Base-by-base conservation (phyloP, 2,329 filamentous ascomycete genomes). In the Berkeleyomyces rouxiae region DNA sequence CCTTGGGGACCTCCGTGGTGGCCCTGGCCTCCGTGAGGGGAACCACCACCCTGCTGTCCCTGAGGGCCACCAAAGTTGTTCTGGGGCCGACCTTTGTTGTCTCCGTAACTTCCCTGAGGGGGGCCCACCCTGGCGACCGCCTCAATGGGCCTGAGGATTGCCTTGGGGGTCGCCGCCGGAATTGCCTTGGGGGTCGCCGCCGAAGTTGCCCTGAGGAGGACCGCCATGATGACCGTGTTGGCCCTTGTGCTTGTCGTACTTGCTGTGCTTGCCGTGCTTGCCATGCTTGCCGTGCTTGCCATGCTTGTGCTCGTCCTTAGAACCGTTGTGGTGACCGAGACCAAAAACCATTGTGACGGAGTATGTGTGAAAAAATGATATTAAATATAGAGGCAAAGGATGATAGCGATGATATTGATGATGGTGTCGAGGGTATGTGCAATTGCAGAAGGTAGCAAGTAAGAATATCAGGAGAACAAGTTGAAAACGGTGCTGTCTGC, bases 271-370 rank as follows among this genome's bases (percentile, higher is more conserved):
- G n/a, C n/a, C n/a, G n/a, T n/a, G n/a, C n/a, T n/a, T n/a, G n/a
- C n/a, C n/a, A n/a, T n/a, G n/a, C n/a, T n/a, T n/a, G n/a, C n/a
- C 33, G 33, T 53, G 23, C 46, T 49, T 49, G 16, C 37, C 49
- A 23, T 53, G 31, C 10, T 51, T 16, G 47, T 11, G 1, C 40
- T 42, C 40, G 40, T 43, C 42, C 42, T 43, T 43, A 9, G 10
- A 13, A 10, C 42, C 42, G 49, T 59, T 39, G 39, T 62, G 61
- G 39, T 59, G 61, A n/a, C 44, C 44, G 61, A 59, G 61, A 51
- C 62, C 62, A 58, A 64, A 61, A 39, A 64, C 59, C 59, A 64
- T 64, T 64, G 7, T 61, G 59, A 53, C 40, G 43, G 47, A 57
- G 37, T 39, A 42, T 23, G 13, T 23, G 58, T 36, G 31, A 16